Percentiles rank a stretch among this genome's conserved stretches.
These are phyloP conservation scores for Pleurotus tuber-regium DNA, from an alignment of 768 basidiomycete species.

Conservation along the genomic window DNA sequence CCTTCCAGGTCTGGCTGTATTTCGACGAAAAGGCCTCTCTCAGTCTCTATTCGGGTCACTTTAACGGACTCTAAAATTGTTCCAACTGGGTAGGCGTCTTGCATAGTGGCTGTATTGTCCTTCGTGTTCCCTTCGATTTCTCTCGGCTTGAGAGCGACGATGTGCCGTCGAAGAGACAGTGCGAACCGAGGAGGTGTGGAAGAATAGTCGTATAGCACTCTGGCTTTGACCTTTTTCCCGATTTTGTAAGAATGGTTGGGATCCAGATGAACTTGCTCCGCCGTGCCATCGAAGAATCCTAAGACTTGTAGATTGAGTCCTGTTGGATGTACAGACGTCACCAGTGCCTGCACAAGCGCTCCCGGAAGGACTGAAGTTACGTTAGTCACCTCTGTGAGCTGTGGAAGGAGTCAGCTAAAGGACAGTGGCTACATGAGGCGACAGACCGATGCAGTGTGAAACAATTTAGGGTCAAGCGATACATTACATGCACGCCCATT, in stretches of 20 bases:
- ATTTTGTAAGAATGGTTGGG: conserved; percentile 49
- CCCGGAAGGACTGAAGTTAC: conserved; percentile 87
- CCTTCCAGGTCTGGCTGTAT: conserved; percentile 65
- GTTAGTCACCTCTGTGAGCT: conserved; percentile 78
- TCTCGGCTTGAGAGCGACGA: conserved; percentile 53
- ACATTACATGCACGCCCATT: conserved; percentile 83
- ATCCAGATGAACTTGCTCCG: conserved; percentile 77
- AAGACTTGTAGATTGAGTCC: conserved; percentile 89
- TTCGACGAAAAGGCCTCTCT: conserved; percentile 78
- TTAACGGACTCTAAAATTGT: conserved; percentile 68
- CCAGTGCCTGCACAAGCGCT: conserved; percentile 72
- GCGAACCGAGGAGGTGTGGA: conserved; percentile 79
- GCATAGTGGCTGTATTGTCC: conserved; percentile 28
- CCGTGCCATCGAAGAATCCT: conserved; percentile 89
- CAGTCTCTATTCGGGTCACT: conserved; percentile 71
- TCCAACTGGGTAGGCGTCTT: conserved; percentile 71
- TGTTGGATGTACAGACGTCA: conserved; percentile 69
- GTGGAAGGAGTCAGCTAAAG: neutral
- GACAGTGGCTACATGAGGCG: neutral
- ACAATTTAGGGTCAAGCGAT: conserved; percentile 44
- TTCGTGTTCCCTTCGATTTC: conserved; percentile 21
- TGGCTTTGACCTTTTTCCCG: conserved; percentile 77
- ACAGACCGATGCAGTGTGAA: conserved; percentile 53
- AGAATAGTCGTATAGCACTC: conserved; percentile 80
- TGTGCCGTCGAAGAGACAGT: conserved; percentile 72